phyloP scores from a whole-genome alignment of 169 alveolate species.

The Plasmodium cynomolgi region DNA sequence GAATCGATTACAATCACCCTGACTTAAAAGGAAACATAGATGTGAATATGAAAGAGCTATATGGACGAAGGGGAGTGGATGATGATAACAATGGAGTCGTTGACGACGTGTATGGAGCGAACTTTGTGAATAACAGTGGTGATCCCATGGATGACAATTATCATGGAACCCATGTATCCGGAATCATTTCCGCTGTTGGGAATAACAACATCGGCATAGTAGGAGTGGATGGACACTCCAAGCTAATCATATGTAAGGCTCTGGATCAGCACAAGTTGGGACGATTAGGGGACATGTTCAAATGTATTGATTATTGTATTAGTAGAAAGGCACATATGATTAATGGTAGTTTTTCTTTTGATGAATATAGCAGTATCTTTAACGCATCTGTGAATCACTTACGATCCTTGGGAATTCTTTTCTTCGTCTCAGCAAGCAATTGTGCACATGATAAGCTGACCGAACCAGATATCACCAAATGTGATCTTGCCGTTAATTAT shows the following conservation, averaged over 20 bases:
- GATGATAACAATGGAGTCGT: constrained; percentile 85
- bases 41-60: constrained; percentile 82
- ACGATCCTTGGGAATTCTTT: constrained; percentile 18
- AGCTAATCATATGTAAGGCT: constrained; percentile 77
- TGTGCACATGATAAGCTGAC: constrained; percentile 5
- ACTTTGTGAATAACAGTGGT: constrained; percentile 79
- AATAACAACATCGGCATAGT: constrained; percentile 32
- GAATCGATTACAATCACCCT: constrained; percentile 88
- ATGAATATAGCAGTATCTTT: constrained; percentile 59
- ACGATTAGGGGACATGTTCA: constrained; percentile 77
- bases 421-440: constrained; percentile 67
- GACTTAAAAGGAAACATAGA: constrained; percentile 84
- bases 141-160: constrained; percentile 87
- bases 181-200: constrained; percentile 76
- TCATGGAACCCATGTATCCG: constrained; percentile 89
- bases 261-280: constrained; percentile 80
- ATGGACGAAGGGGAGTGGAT: constrained; percentile 82
- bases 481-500: constrained; percentile 36
- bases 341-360: constrained; percentile 76
- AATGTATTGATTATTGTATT: constrained; percentile 79
- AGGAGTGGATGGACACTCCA: constrained; percentile 69
- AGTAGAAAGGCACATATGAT: constrained; percentile 69
- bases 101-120: constrained; percentile 87
- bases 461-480: constrained; percentile 35
- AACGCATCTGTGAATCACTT: constrained; percentile 20